Conservation (phyloP, 768 basidiomycete species). For the Termitomyces sp. region DNA sequence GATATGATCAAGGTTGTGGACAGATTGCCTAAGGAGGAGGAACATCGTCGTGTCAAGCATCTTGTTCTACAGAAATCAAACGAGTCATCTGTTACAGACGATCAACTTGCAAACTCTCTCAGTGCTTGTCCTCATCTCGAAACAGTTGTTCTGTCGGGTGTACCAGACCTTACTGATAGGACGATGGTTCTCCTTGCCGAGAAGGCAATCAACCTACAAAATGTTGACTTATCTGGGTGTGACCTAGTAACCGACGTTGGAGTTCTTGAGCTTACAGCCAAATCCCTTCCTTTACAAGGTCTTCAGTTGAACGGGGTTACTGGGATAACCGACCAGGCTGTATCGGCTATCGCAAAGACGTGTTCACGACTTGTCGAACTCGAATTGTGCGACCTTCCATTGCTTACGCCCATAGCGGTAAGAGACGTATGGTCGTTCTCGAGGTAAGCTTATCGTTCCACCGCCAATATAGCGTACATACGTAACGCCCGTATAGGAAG, state of each 20-base stretch:
- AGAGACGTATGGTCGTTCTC: conserved; percentile 83
- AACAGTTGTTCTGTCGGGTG: conserved; percentile 65
- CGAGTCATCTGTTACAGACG: conserved; percentile 46
- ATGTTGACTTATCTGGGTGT: conserved; percentile 77
- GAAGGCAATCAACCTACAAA: conserved; percentile 63
- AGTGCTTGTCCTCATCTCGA: conserved; percentile 61
- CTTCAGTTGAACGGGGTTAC: conserved; percentile 70
- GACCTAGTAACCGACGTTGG: conserved; percentile 73
- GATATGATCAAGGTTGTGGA: conserved; percentile 60
- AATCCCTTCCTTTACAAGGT: conserved; percentile 67
- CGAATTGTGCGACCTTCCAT: conserved; percentile 68
- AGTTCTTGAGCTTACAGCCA: conserved; percentile 65
- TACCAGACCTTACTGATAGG: conserved; percentile 63
- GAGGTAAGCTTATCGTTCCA: conserved; percentile 32
- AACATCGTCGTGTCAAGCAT: conserved; percentile 57
- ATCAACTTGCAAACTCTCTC: conserved; percentile 56
- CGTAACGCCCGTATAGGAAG: conserved; percentile 38
- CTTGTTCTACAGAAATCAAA: conserved; percentile 46
- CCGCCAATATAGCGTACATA: conserved; percentile 11
- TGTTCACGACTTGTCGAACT: conserved; percentile 80
- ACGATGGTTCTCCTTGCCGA: conserved; percentile 62
- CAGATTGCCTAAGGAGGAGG: conserved; percentile 57
- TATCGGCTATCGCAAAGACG: conserved; percentile 69
- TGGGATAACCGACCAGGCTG: conserved; percentile 53
- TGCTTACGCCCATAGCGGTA: conserved; percentile 65